Base-by-base conservation (phyloP, 768 basidiomycete species). In the Xanthoconium purpureum region DNA sequence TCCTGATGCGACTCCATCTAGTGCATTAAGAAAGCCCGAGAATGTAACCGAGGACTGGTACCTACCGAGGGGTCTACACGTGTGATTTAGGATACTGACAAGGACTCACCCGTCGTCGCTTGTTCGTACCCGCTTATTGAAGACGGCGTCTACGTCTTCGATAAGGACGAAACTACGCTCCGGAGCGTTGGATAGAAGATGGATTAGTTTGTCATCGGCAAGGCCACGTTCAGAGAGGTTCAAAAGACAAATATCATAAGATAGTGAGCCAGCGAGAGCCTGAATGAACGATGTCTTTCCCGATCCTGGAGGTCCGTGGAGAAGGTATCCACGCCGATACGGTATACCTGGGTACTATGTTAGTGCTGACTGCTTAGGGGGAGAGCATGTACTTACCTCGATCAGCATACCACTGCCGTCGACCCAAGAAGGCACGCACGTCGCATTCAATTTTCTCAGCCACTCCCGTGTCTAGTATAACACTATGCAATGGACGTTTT, bases 281-380 rank as follows among this genome's bases (percentile, higher is more conserved):
- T 98, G 96, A 63, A 98, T 98, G 75, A 92, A 99, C 7, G 97
- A 99, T 1, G 96, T 95, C 69, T 99, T 99, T 47, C 97, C 97
- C 1, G 94, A 97, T 15, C 97, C 97, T 8, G 97, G 97, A 20
- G 97, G 97, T 12, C 97, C 97, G 65, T 98, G 84, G 15, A 99
- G 75, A 11, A 99, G 82, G 71, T 98, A 98, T 38, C 97, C 97
- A 58, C 97, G 82, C 24, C 97, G 86, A 69, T 98, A 99, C 0
- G 97, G 97, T 56, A 99, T 97, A 17, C 96, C 95, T 98, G 56
- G 42, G 54, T 38, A 48, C 35, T 44, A 52, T 51, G 6, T 60
- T 24, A 67, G 51, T 58, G 47, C 28, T 18, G 20, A 18, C 10
- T 40, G 32, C 13, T 18, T n/a, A 32, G 13, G 30, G 18, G 18